A percentile compares a stretch with the other conserved stretches of the same genome.
Evolutionary conservation across 2,329 filamentous ascomycete species (phyloP).

Genomic region (Curvularia sp.): DNA sequence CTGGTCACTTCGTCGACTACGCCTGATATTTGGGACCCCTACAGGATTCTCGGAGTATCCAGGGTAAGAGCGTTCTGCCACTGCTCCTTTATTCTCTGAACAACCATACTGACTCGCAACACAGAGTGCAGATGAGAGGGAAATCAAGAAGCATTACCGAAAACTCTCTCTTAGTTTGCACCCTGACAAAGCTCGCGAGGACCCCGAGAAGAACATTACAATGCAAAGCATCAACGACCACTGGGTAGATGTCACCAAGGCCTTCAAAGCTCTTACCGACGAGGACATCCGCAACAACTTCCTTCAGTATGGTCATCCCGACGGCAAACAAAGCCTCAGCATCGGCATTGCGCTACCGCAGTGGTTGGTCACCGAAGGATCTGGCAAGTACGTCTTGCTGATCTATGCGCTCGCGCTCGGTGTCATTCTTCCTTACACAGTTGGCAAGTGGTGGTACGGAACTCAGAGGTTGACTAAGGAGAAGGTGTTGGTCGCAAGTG

Average conservation of each 20-base stretch:
- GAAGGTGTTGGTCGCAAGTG: slow-evolving; percentile 88
- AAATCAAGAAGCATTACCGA: slow-evolving; percentile 92
- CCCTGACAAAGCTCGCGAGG: slow-evolving; percentile 88
- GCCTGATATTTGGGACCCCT: slow-evolving; percentile 92
- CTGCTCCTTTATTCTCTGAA: slow-evolving; percentile 3
- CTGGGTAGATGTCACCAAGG: slow-evolving; percentile 96
- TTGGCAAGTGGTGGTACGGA: slow-evolving; percentile 99
- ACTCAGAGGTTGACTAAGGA: slow-evolving; percentile 93
- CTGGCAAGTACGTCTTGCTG: slow-evolving; percentile 92
- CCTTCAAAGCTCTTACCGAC: slow-evolving; percentile 96
- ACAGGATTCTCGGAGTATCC: slow-evolving; percentile 87
- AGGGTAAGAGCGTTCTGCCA: slow-evolving; percentile 63
- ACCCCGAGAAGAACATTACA: slow-evolving; percentile 88
- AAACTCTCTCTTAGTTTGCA: slow-evolving; percentile 85
- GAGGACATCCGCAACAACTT: slow-evolving; percentile 98
- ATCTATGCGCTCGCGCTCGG: slow-evolving; percentile 89
- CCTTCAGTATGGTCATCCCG: slow-evolving; percentile 92
- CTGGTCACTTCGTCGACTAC: slow-evolving; percentile 73
- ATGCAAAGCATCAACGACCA: slow-evolving; percentile 80
- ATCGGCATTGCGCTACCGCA: slow-evolving; percentile 96
- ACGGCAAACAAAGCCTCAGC: slow-evolving; percentile 97
- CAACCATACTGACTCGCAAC: slow-evolving; percentile 29
- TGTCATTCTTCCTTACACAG: slow-evolving; percentile 87
- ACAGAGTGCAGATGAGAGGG: slow-evolving; percentile 81
- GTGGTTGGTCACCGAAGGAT: slow-evolving; percentile 90